A percentile compares a stretch with the other conserved stretches of the same genome.
Evolutionary conservation across 2,329 filamentous ascomycete species (phyloP).

Genomic region (Penicillium palitans): DNA sequence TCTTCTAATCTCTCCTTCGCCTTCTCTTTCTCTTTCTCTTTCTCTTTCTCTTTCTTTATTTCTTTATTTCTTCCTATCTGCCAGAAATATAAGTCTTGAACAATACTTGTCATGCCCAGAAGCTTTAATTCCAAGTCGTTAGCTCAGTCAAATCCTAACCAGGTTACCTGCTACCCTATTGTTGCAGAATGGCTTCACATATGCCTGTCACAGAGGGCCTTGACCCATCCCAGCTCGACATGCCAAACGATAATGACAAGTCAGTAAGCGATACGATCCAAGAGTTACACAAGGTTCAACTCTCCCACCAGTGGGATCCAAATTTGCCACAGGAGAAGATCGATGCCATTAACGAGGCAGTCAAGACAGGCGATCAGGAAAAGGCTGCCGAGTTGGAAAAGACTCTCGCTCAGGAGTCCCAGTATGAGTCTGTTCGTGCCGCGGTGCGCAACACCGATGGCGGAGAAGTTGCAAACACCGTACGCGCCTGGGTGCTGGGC

Average conservation of each 20-base stretch:
- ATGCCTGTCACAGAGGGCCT: conserved; percentile 1
- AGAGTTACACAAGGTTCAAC: conserved; percentile 11
- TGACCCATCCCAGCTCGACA: neutral
- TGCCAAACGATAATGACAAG: neutral
- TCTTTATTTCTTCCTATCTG: neutral
- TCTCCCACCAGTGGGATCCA: conserved; percentile 54
- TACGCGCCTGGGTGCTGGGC: conserved; percentile 62
- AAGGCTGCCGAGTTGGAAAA: conserved; percentile 55
- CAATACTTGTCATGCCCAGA: neutral
- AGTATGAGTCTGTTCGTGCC: conserved; percentile 62
- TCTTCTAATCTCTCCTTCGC: neutral
- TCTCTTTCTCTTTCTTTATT: neutral
- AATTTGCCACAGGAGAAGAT: conserved; percentile 61
- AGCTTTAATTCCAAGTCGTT: neutral
- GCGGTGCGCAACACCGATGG: conserved; percentile 63
- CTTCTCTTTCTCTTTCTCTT: neutral
- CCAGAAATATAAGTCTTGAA: neutral
- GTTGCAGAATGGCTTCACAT: neutral
- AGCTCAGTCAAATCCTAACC: neutral
- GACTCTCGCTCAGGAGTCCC: conserved; percentile 59
- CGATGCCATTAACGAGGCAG: conserved; percentile 57
- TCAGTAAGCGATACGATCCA: conserved; percentile 1
- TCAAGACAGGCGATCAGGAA: conserved; percentile 56
- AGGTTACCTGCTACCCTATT: neutral
- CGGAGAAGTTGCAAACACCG: conserved; percentile 60